Conservation (phyloP, 2,329 filamentous ascomycete species). For the Lizonia empirigonia region DNA sequence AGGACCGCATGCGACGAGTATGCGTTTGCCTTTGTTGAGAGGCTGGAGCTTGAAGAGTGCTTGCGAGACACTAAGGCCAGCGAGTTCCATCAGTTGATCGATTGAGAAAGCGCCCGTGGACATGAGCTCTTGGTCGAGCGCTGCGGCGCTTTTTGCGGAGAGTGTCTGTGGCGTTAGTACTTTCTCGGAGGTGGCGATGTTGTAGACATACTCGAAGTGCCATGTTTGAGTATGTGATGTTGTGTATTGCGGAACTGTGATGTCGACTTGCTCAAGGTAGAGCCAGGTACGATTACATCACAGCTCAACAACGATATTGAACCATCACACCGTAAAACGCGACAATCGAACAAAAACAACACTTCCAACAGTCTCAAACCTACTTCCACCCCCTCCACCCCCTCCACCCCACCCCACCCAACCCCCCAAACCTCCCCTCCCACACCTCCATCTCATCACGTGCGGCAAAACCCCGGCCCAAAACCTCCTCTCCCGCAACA, state of each 20-base stretch:
- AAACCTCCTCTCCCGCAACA: slow-evolving; percentile 15
- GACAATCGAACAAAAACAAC: background rate
- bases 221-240: slow-evolving; percentile 13
- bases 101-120: slow-evolving; percentile 84
- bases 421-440: too few species aligned
- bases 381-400: too few species aligned
- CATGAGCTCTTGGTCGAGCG: slow-evolving; percentile 94
- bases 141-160: slow-evolving; percentile 82
- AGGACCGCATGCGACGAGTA: slow-evolving; percentile 91
- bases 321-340: background rate
- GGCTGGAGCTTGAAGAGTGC: slow-evolving; percentile 89
- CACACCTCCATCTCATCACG: slow-evolving; percentile 17
- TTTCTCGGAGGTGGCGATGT: background rate
- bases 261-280: background rate
- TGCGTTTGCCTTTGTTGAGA: slow-evolving; percentile 67
- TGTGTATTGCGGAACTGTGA: background rate
- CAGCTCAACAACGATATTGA: background rate
- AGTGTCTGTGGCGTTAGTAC: slow-evolving; percentile 66
- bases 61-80: slow-evolving; percentile 90
- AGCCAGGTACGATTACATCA: slow-evolving; percentile 23
- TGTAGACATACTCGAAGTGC: slow-evolving; percentile 19
- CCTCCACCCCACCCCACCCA: too few species aligned
- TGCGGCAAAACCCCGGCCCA: slow-evolving; percentile 27
- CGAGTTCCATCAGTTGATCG: slow-evolving; percentile 96
- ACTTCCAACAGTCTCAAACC: background rate